A percentile compares a stretch with the other conserved stretches of the same genome.
These are phyloP conservation scores for Phytophthora ramorum DNA, from an alignment of 352 stramenopile genomes.

Conservation along the genomic window DNA sequence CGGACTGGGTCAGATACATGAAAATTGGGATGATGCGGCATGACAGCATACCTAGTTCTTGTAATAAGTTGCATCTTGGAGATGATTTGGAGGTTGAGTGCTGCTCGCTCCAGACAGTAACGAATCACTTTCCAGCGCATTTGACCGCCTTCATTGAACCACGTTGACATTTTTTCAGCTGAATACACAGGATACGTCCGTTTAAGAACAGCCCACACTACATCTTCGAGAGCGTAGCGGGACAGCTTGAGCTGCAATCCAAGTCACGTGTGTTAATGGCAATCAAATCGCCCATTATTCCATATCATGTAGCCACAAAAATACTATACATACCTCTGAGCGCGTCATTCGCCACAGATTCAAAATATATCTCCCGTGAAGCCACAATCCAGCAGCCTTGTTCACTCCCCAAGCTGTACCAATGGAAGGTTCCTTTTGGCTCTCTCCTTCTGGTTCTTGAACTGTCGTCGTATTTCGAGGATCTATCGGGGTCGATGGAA, in stretches of 20 bases:
- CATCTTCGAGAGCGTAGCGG: conserved; percentile 83
- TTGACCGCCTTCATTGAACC: conserved; percentile 52
- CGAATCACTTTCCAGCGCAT: conserved; percentile 64
- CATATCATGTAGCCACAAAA: background rate
- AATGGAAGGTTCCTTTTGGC: conserved; percentile 56
- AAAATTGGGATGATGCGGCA: background rate
- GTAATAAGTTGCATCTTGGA: conserved; percentile 89
- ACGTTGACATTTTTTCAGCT: conserved; percentile 58
- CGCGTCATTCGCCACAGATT: conserved; percentile 93
- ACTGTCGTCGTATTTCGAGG: conserved; percentile 47
- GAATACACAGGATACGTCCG: conserved; percentile 72
- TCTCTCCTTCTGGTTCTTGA: conserved; percentile 31
- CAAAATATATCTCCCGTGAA: conserved; percentile 90
- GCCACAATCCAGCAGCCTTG: conserved; percentile 88
- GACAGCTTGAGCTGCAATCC: conserved; percentile 77
- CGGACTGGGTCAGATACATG: background rate
- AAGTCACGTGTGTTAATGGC: background rate
- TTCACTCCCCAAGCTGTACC: conserved; percentile 81
- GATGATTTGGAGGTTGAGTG: conserved; percentile 79
- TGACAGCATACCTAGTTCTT: conserved; percentile 60
- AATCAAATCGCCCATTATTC: background rate
- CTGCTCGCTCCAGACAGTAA: conserved; percentile 53
- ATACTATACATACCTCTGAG: conserved; percentile 64
- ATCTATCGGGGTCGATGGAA: conserved; percentile 63
- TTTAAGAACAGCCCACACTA: conserved; percentile 72